phyloP scores from a whole-genome alignment of 2,329 filamentous ascomycete species.

The Tolypocladium endophyticum region DNA sequence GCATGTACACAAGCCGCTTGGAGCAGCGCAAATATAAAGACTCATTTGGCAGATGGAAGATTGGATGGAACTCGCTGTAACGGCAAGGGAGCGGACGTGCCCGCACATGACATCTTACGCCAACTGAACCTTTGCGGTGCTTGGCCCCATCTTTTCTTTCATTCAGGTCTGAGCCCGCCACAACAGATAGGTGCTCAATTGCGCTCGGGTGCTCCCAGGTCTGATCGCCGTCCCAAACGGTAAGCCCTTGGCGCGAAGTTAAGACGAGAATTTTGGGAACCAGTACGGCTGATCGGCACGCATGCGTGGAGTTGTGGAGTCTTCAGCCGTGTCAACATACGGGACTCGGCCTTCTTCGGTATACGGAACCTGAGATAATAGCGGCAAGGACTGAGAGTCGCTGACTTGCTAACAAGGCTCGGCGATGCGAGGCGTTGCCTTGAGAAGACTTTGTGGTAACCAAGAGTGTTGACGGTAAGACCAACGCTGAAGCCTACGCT shows the following conservation, averaged over 20 bases:
- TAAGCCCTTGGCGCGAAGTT: not conserved
- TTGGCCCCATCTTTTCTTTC: not conserved
- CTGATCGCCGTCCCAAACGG: not conserved
- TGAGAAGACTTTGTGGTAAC: not conserved
- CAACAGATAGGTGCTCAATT: not conserved
- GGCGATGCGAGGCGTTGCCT: not conserved
- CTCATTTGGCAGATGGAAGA: no score
- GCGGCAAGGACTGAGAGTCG: not conserved
- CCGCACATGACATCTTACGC: not conserved
- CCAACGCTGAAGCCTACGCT: not conserved
- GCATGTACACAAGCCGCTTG: not conserved
- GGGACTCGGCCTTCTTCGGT: not conserved
- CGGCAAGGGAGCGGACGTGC: not conserved
- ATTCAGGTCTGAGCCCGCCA: not conserved
- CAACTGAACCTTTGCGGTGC: not conserved
- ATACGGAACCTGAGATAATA: not conserved
- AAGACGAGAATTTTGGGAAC: not conserved
- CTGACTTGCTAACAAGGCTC: not conserved
- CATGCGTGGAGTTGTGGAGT: not conserved
- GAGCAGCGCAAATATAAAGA: not conserved
- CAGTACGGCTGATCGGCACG: not conserved
- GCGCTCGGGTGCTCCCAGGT: not conserved
- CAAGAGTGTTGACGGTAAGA: not conserved
- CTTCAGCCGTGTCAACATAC: not conserved
- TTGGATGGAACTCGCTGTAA: not conserved